These are phyloP conservation scores for Aureobasidium mangrovei DNA, from an alignment of 2,329 filamentous ascomycete species.

Conservation along the genomic window DNA sequence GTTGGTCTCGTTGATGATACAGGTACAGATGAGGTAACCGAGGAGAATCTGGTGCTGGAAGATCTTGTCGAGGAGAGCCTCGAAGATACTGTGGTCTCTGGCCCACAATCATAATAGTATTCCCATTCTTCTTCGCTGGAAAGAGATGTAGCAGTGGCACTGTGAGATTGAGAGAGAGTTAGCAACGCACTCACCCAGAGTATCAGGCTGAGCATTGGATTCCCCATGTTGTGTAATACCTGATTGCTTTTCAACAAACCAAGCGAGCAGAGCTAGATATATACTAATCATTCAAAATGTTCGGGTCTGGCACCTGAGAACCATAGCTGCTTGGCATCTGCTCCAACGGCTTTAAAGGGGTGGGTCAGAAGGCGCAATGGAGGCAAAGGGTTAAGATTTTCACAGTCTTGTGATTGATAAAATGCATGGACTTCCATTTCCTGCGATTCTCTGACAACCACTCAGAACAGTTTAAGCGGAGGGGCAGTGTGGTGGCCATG, in stretches of 20 bases:
- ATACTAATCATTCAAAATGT: background rate
- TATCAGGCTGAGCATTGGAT: background rate
- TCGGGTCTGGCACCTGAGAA: background rate
- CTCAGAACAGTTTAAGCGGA: background rate
- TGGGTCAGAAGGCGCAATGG: constrained; percentile 6
- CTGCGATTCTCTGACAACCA: background rate
- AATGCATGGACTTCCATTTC: background rate
- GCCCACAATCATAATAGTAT: background rate
- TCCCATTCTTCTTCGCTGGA: background rate
- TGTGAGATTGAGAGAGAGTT: background rate
- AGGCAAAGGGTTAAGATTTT: background rate
- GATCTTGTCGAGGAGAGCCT: background rate
- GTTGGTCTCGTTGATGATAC: constrained; percentile 3
- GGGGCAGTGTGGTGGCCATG: constrained; percentile 6
- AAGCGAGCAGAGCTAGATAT: background rate
- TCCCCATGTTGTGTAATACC: background rate
- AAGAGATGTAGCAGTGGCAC: background rate
- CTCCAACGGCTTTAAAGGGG: constrained; percentile 1
- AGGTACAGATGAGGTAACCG: background rate
- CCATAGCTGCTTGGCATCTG: background rate
- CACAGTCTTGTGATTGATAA: constrained; percentile 4
- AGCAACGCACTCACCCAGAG: background rate
- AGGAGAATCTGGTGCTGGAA: background rate
- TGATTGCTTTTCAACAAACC: background rate
- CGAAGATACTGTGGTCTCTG: background rate